Conservation (phyloP, 2,329 filamentous ascomycete species). For the Plenodomus tracheiphilus region DNA sequence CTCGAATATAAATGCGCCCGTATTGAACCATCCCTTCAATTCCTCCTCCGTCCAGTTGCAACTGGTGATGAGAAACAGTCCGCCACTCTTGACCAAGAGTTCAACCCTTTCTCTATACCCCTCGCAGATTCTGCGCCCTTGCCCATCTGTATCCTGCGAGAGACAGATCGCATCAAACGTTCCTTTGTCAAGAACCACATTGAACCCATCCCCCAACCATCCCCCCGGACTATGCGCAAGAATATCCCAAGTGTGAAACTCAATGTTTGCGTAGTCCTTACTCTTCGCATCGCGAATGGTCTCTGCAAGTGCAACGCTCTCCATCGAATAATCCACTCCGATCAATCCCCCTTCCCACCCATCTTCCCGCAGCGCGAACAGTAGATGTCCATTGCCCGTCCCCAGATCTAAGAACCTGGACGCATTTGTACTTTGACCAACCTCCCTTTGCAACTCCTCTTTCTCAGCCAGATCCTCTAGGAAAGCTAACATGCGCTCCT, state of each 20-base stretch:
- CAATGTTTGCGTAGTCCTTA: slow-evolving; percentile 41
- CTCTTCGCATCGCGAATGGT: slow-evolving; percentile 55
- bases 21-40: slow-evolving; percentile 75
- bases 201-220: slow-evolving; percentile 72
- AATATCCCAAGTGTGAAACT: slow-evolving; percentile 59
- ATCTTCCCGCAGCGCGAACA: slow-evolving; percentile 75
- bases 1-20: slow-evolving; percentile 60
- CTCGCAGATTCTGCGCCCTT: slow-evolving; percentile 68
- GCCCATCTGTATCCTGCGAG: slow-evolving; percentile 56
- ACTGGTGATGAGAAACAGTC: slow-evolving; percentile 83
- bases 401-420: slow-evolving; percentile 78
- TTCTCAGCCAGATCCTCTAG: slow-evolving; percentile 56
- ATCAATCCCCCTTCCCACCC: slow-evolving; percentile 73
- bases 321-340: slow-evolving; percentile 83
- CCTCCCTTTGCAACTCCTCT: slow-evolving; percentile 50
- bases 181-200: slow-evolving; percentile 95
- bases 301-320: slow-evolving; percentile 73
- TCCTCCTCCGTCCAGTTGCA: slow-evolving; percentile 98
- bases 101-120: slow-evolving; percentile 72
- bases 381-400: slow-evolving; percentile 88
- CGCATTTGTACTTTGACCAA: neutral
- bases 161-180: slow-evolving; percentile 95
- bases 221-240: slow-evolving; percentile 47
- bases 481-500: slow-evolving; percentile 75
- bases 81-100: slow-evolving; percentile 68